Evolutionary conservation across 2,329 filamentous ascomycete species (phyloP).

Genomic region (Venturia nashicola): DNA sequence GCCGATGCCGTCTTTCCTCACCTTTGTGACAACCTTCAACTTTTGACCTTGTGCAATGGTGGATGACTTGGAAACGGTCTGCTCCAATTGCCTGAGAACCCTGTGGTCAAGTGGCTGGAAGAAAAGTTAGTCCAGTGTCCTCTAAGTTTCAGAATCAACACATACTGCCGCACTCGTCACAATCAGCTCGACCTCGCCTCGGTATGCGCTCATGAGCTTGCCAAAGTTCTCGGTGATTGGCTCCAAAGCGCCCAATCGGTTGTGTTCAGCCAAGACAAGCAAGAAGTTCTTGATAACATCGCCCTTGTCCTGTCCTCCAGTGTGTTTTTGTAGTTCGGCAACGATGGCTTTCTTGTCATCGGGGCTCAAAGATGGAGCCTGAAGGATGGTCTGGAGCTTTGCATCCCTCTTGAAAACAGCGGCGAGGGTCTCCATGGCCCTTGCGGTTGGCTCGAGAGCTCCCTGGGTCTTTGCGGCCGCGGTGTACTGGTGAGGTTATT

Average conservation of each 20-base stretch:
- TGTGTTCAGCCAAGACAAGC: constrained; percentile 83
- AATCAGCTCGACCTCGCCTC: constrained; percentile 84
- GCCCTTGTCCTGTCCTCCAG: constrained; percentile 54
- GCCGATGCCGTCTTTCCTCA: constrained; percentile 28
- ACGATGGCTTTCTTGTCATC: constrained; percentile 80
- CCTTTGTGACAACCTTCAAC: constrained; percentile 91
- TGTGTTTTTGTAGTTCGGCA: constrained; percentile 74
- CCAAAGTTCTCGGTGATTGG: constrained; percentile 79
- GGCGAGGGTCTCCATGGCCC: constrained; percentile 60
- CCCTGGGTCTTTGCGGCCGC: constrained; percentile 73
- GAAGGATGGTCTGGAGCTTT: constrained; percentile 67
- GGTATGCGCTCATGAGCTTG: constrained; percentile 74
- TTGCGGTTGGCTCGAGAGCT: constrained; percentile 73
- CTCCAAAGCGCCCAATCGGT: constrained; percentile 73
- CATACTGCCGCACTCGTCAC: constrained; percentile 83
- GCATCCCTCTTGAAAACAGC: constrained; percentile 66
- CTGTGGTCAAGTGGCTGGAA: constrained; percentile 70
- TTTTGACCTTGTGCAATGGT: constrained; percentile 90
- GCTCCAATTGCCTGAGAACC: constrained; percentile 76
- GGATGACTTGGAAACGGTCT: constrained; percentile 75
- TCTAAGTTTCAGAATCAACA: constrained; percentile 12
- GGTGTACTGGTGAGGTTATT: constrained; percentile 58
- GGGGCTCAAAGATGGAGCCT: constrained; percentile 64
- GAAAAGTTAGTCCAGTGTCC: neutral
- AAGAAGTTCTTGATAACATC: constrained; percentile 93